A percentile compares a stretch with the other conserved stretches of the same genome.
Conservation (phyloP, 257 asterid genomes). For the Nicotiana obtusifolia region DNA sequence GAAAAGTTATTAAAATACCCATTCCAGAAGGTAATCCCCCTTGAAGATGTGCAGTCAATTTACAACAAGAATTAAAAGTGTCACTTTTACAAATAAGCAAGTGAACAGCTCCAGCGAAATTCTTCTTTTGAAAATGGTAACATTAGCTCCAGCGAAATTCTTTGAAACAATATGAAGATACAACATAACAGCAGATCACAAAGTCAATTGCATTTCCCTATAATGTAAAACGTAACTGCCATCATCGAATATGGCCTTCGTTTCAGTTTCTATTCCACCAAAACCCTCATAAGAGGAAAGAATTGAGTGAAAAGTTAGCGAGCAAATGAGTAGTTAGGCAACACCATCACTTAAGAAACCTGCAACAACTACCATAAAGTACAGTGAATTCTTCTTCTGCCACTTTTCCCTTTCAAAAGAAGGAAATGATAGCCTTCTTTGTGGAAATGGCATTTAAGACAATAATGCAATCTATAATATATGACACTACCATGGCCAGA, state of each 20-base stretch:
- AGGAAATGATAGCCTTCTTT: background rate
- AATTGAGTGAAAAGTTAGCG: background rate
- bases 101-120: background rate
- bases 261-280: background rate
- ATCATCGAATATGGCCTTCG: background rate
- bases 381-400: background rate
- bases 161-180: background rate
- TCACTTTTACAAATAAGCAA: background rate
- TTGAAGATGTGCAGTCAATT: background rate
- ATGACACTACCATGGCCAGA: background rate
- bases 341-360: background rate
- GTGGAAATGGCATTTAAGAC: background rate
- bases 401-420: background rate
- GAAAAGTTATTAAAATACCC: background rate
- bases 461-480: background rate
- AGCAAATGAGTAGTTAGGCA: background rate
- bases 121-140: background rate
- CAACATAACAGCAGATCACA: background rate
- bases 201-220: background rate
- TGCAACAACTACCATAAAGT: background rate
- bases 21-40: background rate
- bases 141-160: background rate
- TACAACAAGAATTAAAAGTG: too few relatives aligned
- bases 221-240: background rate
- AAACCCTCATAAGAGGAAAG: background rate